These are phyloP conservation scores for Hordeum marinum DNA, from an alignment of 176 grass and related monocot species.

Conservation along the genomic window DNA sequence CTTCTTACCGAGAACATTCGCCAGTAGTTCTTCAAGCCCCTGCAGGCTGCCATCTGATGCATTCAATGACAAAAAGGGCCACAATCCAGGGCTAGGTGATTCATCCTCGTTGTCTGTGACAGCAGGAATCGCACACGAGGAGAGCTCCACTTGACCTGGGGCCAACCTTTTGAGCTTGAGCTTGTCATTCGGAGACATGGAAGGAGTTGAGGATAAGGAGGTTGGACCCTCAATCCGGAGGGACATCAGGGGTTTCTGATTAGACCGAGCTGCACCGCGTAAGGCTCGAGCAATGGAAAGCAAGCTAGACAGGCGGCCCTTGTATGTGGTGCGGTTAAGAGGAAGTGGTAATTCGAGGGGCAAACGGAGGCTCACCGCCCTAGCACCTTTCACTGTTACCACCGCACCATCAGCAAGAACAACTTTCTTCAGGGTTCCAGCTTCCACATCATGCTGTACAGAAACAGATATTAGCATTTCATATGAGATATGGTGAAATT, in stretches of 20 bases:
- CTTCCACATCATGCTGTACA: constrained; percentile 86
- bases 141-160: constrained; percentile 74
- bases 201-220: constrained; percentile 64
- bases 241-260: constrained; percentile 72
- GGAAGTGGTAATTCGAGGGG: constrained; percentile 78
- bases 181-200: constrained; percentile 55
- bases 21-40: constrained; percentile 76
- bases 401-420: constrained; percentile 84
- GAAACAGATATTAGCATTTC: constrained; percentile 9
- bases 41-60: constrained; percentile 57
- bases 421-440: constrained; percentile 88
- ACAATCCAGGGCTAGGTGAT: constrained; percentile 27
- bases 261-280: constrained; percentile 44
- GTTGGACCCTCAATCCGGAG: constrained; percentile 73
- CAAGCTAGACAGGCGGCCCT: constrained; percentile 43
- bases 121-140: constrained; percentile 32
- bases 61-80: constrained; percentile 80
- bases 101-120: constrained; percentile 26
- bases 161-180: constrained; percentile 79
- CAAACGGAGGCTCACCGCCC: constrained; percentile 69
- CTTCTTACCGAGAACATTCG: constrained; percentile 57
- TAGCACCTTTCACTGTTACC: constrained; percentile 82
- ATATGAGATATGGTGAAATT: neutral
- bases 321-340: constrained; percentile 66
- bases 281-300: constrained; percentile 70